A percentile compares a stretch with the other conserved stretches of the same genome.
Evolutionary conservation across 108 stramenopile genomes (phyloP).

Genomic region (Seminavis robusta): DNA sequence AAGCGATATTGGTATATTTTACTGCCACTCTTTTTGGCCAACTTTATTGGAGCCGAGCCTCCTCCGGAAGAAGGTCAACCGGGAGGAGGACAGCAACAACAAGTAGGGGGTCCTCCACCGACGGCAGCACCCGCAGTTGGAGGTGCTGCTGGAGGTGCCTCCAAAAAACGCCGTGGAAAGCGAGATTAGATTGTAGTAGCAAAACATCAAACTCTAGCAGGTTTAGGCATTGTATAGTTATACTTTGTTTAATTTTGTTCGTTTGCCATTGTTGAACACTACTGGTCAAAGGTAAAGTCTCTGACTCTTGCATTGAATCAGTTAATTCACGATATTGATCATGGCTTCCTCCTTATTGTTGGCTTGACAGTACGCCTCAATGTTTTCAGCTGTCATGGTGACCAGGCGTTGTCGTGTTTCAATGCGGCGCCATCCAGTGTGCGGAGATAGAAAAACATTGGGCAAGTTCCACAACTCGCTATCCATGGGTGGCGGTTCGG

Average conservation of each 20-base stretch:
- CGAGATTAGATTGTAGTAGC: background rate
- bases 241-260: no score
- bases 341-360: conserved; percentile 13
- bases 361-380: conserved; percentile 52
- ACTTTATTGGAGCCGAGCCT: conserved; percentile 37
- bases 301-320: no score
- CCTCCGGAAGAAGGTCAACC: conserved; percentile 14
- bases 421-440: conserved; percentile 87
- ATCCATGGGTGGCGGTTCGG: conserved; percentile 60
- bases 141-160: background rate
- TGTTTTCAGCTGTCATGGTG: conserved; percentile 83
- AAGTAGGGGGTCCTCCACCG: background rate
- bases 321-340: conserved; percentile 47
- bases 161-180: background rate
- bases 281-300: no score
- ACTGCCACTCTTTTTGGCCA: conserved; percentile 53
- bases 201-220: background rate
- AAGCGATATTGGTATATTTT: conserved; percentile 81
- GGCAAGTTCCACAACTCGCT: conserved; percentile 66
- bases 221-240: background rate
- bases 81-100: background rate
- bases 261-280: no score
- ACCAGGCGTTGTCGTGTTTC: conserved; percentile 88
- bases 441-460: conserved; percentile 80
- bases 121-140: background rate